phyloP scores from a whole-genome alignment of 2,329 filamentous ascomycete genomes.

The Cladosporium sp. region DNA sequence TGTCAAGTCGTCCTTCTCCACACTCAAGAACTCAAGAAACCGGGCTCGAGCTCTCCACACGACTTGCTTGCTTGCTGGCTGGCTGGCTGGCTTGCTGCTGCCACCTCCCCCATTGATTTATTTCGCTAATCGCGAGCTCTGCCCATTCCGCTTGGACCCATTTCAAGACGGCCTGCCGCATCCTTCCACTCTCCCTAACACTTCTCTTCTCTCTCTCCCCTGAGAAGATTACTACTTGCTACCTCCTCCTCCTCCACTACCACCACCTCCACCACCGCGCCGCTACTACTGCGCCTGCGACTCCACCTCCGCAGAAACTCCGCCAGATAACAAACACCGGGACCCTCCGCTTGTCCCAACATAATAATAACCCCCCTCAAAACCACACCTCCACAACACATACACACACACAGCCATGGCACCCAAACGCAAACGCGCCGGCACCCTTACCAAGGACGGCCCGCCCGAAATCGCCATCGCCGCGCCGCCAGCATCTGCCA shows the following conservation, averaged over 20 bases:
- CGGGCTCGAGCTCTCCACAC: neutral
- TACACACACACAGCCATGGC: conserved; percentile 32
- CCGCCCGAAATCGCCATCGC: conserved; percentile 52
- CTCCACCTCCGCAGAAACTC: conserved; percentile 16
- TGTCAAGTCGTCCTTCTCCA: neutral
- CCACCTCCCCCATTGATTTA: neutral
- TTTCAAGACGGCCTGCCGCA: neutral
- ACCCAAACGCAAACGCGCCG: conserved; percentile 78
- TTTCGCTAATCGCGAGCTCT: neutral
- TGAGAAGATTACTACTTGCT: neutral
- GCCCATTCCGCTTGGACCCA: neutral
- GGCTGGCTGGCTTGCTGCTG: neutral
- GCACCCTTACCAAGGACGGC: conserved; percentile 49
- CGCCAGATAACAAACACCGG: conserved; percentile 1
- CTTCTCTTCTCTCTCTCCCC: neutral
- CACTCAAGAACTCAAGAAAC: neutral
- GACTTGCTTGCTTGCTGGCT: neutral
- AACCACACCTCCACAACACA: conserved; percentile 5
- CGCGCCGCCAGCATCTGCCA: conserved; percentile 64
- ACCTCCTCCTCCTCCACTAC: neutral
- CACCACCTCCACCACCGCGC: neutral
- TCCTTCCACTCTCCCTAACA: conserved; percentile 4
- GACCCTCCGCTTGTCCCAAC: conserved; percentile 10
- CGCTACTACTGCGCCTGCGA: neutral
- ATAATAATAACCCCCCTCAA: neutral